A percentile compares a stretch with the other conserved stretches of the same genome.
Evolutionary conservation across 495 filamentous ascomycete genomes (phyloP).

Genomic region (Aspergillus sclerotioniger): DNA sequence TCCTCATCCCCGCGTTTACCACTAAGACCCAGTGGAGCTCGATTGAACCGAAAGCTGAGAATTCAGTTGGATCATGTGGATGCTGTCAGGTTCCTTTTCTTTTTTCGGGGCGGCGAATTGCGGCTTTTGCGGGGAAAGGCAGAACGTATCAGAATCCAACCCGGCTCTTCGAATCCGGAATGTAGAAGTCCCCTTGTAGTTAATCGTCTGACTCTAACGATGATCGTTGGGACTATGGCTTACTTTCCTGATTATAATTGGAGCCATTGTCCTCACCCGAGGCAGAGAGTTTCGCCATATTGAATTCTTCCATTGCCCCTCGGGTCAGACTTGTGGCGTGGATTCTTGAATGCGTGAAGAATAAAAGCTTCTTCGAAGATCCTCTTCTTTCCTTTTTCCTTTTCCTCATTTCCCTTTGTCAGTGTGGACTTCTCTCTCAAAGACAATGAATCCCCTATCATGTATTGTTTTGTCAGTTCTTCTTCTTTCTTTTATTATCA

Average conservation of each 20-base stretch:
- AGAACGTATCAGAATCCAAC: conserved; percentile 28
- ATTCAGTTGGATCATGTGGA: conserved; percentile 30
- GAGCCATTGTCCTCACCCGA: conserved; percentile 21
- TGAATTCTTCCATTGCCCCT: conserved; percentile 15
- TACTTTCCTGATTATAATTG: conserved; percentile 21
- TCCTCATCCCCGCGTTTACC: conserved; percentile 16
- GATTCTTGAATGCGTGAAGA: conserved; percentile 12
- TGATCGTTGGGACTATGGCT: conserved; percentile 21
- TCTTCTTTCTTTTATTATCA: conserved; percentile 42
- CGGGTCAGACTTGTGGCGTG: conserved; percentile 15
- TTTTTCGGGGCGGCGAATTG: conserved; percentile 32
- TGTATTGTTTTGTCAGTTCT: conserved; percentile 35
- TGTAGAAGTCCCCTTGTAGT: conserved; percentile 22
- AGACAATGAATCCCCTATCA: conserved; percentile 37
- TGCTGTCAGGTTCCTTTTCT: conserved; percentile 29
- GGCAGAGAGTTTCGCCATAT: conserved; percentile 20
- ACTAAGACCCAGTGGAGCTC: conserved; percentile 23
- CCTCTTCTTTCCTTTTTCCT: conserved; percentile 16
- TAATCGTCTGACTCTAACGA: conserved; percentile 30
- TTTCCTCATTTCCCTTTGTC: conserved; percentile 12
- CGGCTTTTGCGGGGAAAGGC: conserved; percentile 32
- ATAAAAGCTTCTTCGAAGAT: conserved; percentile 21
- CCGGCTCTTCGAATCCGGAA: conserved; percentile 23
- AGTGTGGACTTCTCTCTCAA: neutral
- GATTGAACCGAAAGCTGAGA: conserved; percentile 23